Base-by-base conservation (phyloP, 2,329 filamentous ascomycete species). In the Madurella fahalii region DNA sequence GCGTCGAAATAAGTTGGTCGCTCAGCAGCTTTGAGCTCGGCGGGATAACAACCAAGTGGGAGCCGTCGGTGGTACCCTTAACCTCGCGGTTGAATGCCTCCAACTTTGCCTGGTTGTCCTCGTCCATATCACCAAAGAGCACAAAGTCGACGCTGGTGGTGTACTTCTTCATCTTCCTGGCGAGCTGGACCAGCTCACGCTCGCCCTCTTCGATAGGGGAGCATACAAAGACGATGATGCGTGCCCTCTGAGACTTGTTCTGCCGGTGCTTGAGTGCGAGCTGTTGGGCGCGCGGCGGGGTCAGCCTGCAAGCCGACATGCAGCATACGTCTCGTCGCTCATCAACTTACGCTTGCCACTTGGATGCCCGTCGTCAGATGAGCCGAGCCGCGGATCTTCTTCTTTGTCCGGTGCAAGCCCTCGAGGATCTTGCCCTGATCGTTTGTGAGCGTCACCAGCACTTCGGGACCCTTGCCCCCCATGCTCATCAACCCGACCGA, bases 141-240 rank as follows among this genome's bases (percentile, higher is more conserved):
- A 99, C 83, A 67, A 99, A 93, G 72, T 99, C 94, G 68, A 99
- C 89, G 58, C 86, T 89, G 57, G 96, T 89, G 68, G 89, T 93
- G 72, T 87, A 88, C 82, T 99, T 99, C 84, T 97, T 97, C 91
- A 97, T 95, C 77, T 94, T 95, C 78, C 94, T 95, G 43, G 94
- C 92, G 31, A 99, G 81, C 68, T 90, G 89, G 59, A 92, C 82
- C 48, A 99, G 83, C 51, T 87, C 84, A 76, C 94, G 94, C 72
- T 96, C 89, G 61, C 90, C 87, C 68, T 99, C 94, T 58, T 85
- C 81, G 67, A 97, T 86, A 30, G 92, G 89, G 41, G 91, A 96
- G 81, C 94, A 99, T 60, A 92, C 87, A 72, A 99, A 96, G 58
- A 95, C 91, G 73, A 99, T 88, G 79, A 99, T 95, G 63, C 94